Conservation (phyloP, 2,329 filamentous ascomycete genomes). For the Colletotrichum acutatum region DNA sequence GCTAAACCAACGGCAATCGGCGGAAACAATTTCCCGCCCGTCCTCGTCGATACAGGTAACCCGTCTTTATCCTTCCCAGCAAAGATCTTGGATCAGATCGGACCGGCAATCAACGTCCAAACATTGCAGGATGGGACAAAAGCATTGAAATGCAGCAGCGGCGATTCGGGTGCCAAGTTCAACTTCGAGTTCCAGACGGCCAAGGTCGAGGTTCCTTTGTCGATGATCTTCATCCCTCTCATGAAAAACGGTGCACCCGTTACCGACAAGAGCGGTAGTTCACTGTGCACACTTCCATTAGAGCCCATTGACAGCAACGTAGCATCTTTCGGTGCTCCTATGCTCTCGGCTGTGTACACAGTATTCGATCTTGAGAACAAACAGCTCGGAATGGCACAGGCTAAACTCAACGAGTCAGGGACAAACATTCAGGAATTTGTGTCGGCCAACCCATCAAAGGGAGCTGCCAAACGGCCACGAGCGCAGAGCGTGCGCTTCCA, state of each 20-base stretch:
- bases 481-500: neutral
- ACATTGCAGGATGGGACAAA: neutral
- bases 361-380: neutral
- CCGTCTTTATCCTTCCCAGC: neutral
- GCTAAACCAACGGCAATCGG: neutral
- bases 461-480: too few species aligned
- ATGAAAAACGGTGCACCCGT: neutral
- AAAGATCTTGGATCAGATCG: neutral
- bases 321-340: neutral
- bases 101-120: neutral
- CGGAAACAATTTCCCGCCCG: neutral
- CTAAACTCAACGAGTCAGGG: neutral
- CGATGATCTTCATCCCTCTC: constrained; percentile 4
- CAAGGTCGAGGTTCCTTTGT: neutral
- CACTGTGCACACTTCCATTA: neutral
- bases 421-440: neutral
- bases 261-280: neutral
- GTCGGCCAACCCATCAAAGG: neutral
- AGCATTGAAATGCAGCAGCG: neutral
- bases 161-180: neutral
- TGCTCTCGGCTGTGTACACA: neutral
- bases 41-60: neutral
- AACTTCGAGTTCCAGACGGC: neutral
- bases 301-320: neutral
- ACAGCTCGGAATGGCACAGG: neutral